phyloP scores from a whole-genome alignment of 306 rosid genomes.

The Acacia melanoxylon region DNA sequence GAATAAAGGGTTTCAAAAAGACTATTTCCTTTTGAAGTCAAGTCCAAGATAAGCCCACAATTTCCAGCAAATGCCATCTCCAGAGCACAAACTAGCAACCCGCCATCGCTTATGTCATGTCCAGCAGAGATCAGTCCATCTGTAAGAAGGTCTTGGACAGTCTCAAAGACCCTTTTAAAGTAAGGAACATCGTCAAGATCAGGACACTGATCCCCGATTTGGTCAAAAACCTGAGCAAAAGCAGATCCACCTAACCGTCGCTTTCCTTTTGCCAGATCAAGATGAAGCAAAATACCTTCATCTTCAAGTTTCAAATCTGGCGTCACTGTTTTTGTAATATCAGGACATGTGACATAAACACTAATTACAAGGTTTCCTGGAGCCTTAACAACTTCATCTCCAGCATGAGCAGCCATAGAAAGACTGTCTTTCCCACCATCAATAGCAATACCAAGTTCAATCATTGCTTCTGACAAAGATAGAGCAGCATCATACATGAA shows the following conservation, averaged over 20 bases:
- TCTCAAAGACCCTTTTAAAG: slow-evolving; percentile 76
- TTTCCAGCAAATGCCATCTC: slow-evolving; percentile 98
- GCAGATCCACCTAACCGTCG: slow-evolving; percentile 88
- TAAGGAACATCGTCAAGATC: slow-evolving; percentile 79
- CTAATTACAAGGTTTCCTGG: slow-evolving; percentile 95
- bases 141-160: slow-evolving; percentile 69
- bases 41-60: slow-evolving; percentile 57
- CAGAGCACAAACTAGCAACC: slow-evolving; percentile 67
- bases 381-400: slow-evolving; percentile 84
- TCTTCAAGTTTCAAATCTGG: slow-evolving; percentile 84
- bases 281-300: slow-evolving; percentile 74
- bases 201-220: slow-evolving; percentile 77
- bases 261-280: slow-evolving; percentile 79
- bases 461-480: slow-evolving; percentile 78
- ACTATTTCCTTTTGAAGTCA: slow-evolving; percentile 57
- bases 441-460: slow-evolving; percentile 87
- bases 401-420: slow-evolving; percentile 89
- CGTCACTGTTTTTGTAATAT: slow-evolving; percentile 84
- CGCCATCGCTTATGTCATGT: slow-evolving; percentile 95
- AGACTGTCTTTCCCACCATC: slow-evolving; percentile 95
- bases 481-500: slow-evolving; percentile 88
- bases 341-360: slow-evolving; percentile 87
- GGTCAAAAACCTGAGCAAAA: slow-evolving; percentile 85
- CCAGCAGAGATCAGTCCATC: slow-evolving; percentile 84
- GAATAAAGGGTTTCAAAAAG: slow-evolving; percentile 73